Percentiles rank a stretch among this genome's conserved stretches.
phyloP scores from a whole-genome alignment of 257 asterid species.

The Plantago ovata region DNA sequence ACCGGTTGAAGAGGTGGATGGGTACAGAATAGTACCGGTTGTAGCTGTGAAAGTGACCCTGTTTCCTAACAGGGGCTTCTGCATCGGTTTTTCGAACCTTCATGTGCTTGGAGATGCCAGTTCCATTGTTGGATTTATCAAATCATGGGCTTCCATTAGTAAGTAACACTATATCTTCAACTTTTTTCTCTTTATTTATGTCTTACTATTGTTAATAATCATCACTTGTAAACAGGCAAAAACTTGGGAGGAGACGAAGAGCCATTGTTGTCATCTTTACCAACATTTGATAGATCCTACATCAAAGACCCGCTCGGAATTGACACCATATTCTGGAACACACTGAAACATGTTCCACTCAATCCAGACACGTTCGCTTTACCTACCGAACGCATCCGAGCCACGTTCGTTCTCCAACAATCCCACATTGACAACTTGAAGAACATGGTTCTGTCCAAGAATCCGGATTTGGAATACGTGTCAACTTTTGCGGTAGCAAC shows the following conservation, averaged over 20 bases:
- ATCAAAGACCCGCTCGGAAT: neutral
- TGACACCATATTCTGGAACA: neutral
- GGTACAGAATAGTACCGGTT: neutral
- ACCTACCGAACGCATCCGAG: too few species aligned
- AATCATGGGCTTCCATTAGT: too few species aligned
- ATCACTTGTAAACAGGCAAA: too few species aligned
- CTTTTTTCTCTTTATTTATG: too few species aligned
- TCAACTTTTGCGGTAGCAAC: too few species aligned
- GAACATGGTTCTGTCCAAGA: too few species aligned
- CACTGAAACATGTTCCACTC: neutral
- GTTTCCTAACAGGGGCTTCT: conserved; percentile 5
- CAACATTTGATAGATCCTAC: neutral
- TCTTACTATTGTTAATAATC: too few species aligned
- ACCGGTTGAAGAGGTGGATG: neutral
- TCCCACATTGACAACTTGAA: too few species aligned
- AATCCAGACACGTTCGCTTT: neutral
- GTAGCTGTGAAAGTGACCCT: neutral
- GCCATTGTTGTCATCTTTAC: neutral
- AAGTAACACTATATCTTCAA: too few species aligned
- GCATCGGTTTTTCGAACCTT: conserved; percentile 9
- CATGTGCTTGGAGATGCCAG: neutral
- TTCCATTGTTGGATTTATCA: too few species aligned
- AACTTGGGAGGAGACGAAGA: neutral
- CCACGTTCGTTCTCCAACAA: too few species aligned
- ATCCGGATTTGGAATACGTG: too few species aligned